Percentiles rank a stretch among this genome's conserved stretches.
These are phyloP conservation scores for Colletotrichum noveboracense DNA, from an alignment of 2,329 filamentous ascomycete genomes.

Conservation along the genomic window DNA sequence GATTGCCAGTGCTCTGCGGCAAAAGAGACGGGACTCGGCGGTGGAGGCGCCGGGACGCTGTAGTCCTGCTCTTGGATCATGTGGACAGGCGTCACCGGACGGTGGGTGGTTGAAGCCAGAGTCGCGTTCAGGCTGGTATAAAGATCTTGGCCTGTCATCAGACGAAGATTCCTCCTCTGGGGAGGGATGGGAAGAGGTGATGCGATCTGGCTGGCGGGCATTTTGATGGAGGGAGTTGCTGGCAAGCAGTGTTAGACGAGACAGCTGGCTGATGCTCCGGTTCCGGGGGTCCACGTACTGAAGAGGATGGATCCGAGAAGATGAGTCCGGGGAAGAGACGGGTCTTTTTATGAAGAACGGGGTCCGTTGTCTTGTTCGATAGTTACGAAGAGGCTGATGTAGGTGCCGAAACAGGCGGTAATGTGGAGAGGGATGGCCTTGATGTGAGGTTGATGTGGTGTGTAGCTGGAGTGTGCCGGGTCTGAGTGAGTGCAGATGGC, in stretches of 20 bases:
- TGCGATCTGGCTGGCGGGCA: conserved; percentile 48
- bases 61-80: conserved; percentile 64
- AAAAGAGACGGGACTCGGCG: conserved; percentile 68
- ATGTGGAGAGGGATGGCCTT: neutral
- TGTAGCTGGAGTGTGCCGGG: neutral
- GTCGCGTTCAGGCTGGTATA: conserved; percentile 59
- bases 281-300: neutral
- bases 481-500: conserved; percentile 2
- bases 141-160: conserved; percentile 55
- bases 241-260: neutral
- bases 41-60: conserved; percentile 68
- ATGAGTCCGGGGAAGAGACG: neutral
- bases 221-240: conserved; percentile 31
- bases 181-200: conserved; percentile 54
- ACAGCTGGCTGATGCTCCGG: neutral
- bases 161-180: conserved; percentile 48
- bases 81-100: conserved; percentile 52
- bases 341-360: neutral
- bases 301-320: neutral
- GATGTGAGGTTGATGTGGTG: neutral
- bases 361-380: neutral
- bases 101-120: conserved; percentile 48
- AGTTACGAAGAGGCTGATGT: neutral
- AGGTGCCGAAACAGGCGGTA: neutral
- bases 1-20: conserved; percentile 60